phyloP scores from a whole-genome alignment of 495 filamentous ascomycete species.

The Acidiella bohemica region DNA sequence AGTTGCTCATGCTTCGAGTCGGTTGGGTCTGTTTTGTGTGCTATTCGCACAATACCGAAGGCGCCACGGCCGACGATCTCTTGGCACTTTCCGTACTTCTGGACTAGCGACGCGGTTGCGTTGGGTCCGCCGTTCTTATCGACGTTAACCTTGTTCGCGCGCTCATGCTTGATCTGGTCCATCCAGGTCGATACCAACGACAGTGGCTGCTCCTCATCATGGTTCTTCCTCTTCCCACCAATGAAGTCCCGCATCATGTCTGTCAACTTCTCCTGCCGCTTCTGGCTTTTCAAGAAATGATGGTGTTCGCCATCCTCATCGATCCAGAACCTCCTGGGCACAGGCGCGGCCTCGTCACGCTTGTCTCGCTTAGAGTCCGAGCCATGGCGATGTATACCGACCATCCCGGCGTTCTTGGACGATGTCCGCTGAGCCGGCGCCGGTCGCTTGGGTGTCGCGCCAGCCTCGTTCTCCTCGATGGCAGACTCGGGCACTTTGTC shows the following conservation, averaged over 20 bases:
- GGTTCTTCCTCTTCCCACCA: conserved; percentile 57
- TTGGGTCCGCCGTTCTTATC: conserved; percentile 70
- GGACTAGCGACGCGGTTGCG: conserved; percentile 67
- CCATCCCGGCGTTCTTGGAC: conserved; percentile 12
- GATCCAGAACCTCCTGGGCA: conserved; percentile 46
- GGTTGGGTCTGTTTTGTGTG: conserved; percentile 81
- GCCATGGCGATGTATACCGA: conserved; percentile 19
- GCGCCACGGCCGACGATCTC: conserved; percentile 95
- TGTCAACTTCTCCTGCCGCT: conserved; percentile 89
- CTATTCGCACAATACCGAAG: conserved; percentile 94
- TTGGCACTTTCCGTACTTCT: conserved; percentile 98
- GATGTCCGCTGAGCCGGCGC: conserved; percentile 18
- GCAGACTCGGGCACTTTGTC: conserved; percentile 18
- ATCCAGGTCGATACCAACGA: conserved; percentile 94
- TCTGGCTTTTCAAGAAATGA: conserved; percentile 73
- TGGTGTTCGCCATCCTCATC: conserved; percentile 58
- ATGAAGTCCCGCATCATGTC: conserved; percentile 79
- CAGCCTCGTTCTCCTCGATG: conserved; percentile 13
- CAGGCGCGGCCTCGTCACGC: conserved; percentile 16
- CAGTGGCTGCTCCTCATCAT: conserved; percentile 59
- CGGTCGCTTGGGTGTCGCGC: conserved; percentile 10
- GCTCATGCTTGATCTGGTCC: conserved; percentile 80
- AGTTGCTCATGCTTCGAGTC: conserved; percentile 76
- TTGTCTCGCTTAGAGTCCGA: conserved; percentile 22
- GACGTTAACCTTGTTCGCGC: conserved; percentile 55